phyloP scores from a whole-genome alignment of 192 early-diverging fungal genomes.

The Backusella tuberculispora region DNA sequence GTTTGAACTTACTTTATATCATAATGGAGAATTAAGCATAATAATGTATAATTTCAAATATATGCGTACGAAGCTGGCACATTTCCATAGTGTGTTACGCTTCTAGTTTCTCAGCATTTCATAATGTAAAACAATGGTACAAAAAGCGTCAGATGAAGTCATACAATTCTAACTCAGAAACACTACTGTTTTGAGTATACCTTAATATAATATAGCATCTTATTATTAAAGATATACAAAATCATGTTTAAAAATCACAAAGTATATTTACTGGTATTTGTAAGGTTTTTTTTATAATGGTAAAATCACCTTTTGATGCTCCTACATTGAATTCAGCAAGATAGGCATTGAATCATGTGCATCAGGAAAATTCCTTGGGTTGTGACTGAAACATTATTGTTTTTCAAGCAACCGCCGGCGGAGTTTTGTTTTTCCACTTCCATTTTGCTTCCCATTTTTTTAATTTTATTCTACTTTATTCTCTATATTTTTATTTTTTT shows the following conservation, averaged over 20 bases:
- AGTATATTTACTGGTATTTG: neutral
- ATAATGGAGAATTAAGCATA: no score
- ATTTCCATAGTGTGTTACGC: neutral
- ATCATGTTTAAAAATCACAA: neutral
- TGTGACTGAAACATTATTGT: neutral
- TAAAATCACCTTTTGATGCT: neutral
- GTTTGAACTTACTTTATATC: no score
- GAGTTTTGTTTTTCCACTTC: slow-evolving; percentile 1
- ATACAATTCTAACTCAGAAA: neutral
- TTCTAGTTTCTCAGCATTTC: neutral
- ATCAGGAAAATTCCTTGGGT: neutral
- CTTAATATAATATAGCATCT: neutral
- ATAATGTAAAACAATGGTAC: neutral
- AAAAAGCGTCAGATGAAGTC: neutral
- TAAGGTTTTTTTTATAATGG: no score
- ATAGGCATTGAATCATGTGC: neutral
- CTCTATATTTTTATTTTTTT: neutral
- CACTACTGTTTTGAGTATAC: neutral
- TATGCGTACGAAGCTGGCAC: no score
- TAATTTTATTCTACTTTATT: slow-evolving; percentile 3
- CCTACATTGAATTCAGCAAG: neutral
- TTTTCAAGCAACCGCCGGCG: neutral
- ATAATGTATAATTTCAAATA: no score
- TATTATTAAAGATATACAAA: neutral
- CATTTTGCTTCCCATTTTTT: neutral